Percentiles rank a stretch among this genome's conserved stretches.
phyloP scores from a whole-genome alignment of 2,329 filamentous ascomycete genomes.

The Fusarium sp. region DNA sequence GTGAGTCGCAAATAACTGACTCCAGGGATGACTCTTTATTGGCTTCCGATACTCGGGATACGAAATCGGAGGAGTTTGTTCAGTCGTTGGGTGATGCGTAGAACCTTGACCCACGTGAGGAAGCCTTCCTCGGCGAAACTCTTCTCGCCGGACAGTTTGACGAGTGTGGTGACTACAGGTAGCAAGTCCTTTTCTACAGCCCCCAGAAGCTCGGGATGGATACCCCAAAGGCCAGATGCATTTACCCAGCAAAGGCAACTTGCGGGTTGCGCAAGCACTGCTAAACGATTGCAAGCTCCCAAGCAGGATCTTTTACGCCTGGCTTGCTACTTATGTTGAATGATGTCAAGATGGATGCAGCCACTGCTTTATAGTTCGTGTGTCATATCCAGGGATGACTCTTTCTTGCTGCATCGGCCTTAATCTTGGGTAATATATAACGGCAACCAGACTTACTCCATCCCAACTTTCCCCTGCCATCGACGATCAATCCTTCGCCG shows the following conservation, averaged over 20 bases:
- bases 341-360: neutral
- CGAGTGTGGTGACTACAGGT: neutral
- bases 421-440: neutral
- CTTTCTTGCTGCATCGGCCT: neutral
- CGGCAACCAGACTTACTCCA: neutral
- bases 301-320: neutral
- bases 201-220: neutral
- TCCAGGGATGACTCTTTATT: neutral
- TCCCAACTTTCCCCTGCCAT: neutral
- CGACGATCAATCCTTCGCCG: neutral
- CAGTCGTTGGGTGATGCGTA: neutral
- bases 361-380: neutral
- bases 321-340: neutral
- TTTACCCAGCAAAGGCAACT: neutral
- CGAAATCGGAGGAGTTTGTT: neutral
- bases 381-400: neutral
- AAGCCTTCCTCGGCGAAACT: neutral
- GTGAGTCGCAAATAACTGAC: neutral
- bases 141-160: neutral
- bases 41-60: neutral
- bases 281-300: neutral
- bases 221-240: neutral
- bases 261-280: neutral
- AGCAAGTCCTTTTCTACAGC: neutral
- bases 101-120: neutral